Conservation (phyloP, 2,329 filamentous ascomycete genomes). For the Phyllosticta citriasiana region DNA sequence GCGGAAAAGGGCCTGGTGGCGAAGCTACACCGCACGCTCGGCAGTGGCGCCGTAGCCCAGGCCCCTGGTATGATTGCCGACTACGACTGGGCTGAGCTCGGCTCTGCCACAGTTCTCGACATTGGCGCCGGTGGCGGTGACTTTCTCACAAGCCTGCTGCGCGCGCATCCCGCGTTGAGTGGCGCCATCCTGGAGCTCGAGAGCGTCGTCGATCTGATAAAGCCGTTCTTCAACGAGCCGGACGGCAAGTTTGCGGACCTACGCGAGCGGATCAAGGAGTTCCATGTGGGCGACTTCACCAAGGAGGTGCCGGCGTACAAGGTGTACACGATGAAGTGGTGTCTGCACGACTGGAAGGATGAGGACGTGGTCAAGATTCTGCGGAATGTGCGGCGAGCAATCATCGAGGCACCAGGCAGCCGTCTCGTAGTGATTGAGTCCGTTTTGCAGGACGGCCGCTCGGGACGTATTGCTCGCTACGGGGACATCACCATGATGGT, state of each 20-base stretch:
- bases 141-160: conserved; percentile 28
- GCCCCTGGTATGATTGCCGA: conserved; percentile 36
- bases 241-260: conserved; percentile 27
- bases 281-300: conserved; percentile 33
- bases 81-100: conserved; percentile 35
- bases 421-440: conserved; percentile 30
- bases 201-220: conserved; percentile 24
- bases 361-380: conserved; percentile 22
- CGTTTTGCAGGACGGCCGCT: conserved; percentile 12
- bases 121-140: conserved; percentile 33
- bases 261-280: conserved; percentile 18
- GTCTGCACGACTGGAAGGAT: conserved; percentile 35
- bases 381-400: conserved; percentile 22
- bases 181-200: conserved; percentile 29
- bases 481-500: conserved; percentile 19
- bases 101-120: conserved; percentile 24
- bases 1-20: conserved; percentile 22
- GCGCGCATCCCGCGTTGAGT: conserved; percentile 19
- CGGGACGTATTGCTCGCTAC: conserved; percentile 24
- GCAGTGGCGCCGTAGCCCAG: conserved; percentile 28
- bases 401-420: conserved; percentile 16
- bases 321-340: conserved; percentile 32
- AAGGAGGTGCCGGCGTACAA: conserved; percentile 21
- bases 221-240: conserved; percentile 15
- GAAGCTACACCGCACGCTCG: conserved; percentile 29